Evolutionary conservation across 352 stramenopile species (phyloP).

Genomic region (Globisporangium splendens): DNA sequence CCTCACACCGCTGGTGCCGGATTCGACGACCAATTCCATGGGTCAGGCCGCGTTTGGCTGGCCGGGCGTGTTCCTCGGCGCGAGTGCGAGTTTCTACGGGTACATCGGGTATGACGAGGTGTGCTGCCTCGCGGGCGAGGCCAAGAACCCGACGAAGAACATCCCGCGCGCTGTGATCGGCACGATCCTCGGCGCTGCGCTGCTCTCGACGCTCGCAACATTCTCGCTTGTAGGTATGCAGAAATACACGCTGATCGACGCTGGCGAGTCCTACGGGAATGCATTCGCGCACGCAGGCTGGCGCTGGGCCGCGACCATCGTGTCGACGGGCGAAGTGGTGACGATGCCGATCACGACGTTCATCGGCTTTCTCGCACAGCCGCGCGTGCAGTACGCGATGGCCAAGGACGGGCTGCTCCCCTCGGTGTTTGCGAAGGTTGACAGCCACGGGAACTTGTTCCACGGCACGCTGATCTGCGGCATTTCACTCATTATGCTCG

Average conservation of each 20-base stretch:
- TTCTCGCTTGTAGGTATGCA: conserved; percentile 92
- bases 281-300: conserved; percentile 65
- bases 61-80: conserved; percentile 83
- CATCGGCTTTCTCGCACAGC: conserved; percentile 93
- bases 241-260: conserved; percentile 80
- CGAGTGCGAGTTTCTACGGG: conserved; percentile 93
- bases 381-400: conserved; percentile 89
- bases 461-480: conserved; percentile 60
- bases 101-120: conserved; percentile 98
- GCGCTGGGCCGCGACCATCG: conserved; percentile 78
- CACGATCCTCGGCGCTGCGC: conserved; percentile 81
- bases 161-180: conserved; percentile 89
- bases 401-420: conserved; percentile 92
- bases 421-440: conserved; percentile 69
- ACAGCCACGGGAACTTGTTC: conserved; percentile 74
- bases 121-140: conserved; percentile 90
- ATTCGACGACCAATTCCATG: conserved; percentile 18
- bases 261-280: conserved; percentile 62
- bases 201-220: conserved; percentile 84
- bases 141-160: conserved; percentile 81
- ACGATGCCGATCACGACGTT: conserved; percentile 96
- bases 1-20: conserved; percentile 82
- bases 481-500: conserved; percentile 42
- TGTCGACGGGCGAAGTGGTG: conserved; percentile 89
- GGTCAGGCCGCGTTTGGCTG: conserved; percentile 57